Percentiles rank a stretch among this genome's conserved stretches.
phyloP scores from a whole-genome alignment of 352 stramenopile species.

The Globisporangium radiosum region DNA sequence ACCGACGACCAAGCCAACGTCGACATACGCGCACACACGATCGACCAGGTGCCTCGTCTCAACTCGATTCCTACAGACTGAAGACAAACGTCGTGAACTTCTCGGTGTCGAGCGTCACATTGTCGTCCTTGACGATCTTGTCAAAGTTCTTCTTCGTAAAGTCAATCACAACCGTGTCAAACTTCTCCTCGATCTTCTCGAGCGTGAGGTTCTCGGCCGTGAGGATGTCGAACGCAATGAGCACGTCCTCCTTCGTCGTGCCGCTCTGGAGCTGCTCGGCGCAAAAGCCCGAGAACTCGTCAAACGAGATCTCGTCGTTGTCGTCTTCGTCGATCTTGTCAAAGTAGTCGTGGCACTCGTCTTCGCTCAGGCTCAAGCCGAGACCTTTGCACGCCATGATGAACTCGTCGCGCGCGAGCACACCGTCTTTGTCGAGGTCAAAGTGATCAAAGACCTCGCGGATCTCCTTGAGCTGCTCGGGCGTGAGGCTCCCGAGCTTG shows the following conservation, averaged over 20 bases:
- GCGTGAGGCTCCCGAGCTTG: conserved; percentile 76
- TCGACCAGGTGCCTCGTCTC: background rate
- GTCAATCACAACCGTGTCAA: conserved; percentile 62
- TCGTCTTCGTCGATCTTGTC: conserved; percentile 81
- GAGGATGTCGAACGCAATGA: conserved; percentile 77
- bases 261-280: conserved; percentile 86
- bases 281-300: conserved; percentile 83
- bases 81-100: conserved; percentile 82
- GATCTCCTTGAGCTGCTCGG: conserved; percentile 82
- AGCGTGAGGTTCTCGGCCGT: conserved; percentile 62
- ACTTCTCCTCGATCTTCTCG: conserved; percentile 77
- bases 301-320: conserved; percentile 81
- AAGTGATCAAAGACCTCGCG: conserved; percentile 90
- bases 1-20: too few species aligned
- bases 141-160: conserved; percentile 76
- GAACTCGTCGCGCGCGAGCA: conserved; percentile 84
- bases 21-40: too few species aligned
- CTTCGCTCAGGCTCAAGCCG: conserved; percentile 78
- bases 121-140: conserved; percentile 42
- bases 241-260: conserved; percentile 76
- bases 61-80: conserved; percentile 37
- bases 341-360: conserved; percentile 86
- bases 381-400: conserved; percentile 89
- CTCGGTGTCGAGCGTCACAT: conserved; percentile 54
- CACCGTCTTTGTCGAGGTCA: conserved; percentile 81